Evolutionary conservation across 164 flowering plant species (phyloP), one percentile per base, ranked within the genome.

Genomic region (Annona cherimola): DNA sequence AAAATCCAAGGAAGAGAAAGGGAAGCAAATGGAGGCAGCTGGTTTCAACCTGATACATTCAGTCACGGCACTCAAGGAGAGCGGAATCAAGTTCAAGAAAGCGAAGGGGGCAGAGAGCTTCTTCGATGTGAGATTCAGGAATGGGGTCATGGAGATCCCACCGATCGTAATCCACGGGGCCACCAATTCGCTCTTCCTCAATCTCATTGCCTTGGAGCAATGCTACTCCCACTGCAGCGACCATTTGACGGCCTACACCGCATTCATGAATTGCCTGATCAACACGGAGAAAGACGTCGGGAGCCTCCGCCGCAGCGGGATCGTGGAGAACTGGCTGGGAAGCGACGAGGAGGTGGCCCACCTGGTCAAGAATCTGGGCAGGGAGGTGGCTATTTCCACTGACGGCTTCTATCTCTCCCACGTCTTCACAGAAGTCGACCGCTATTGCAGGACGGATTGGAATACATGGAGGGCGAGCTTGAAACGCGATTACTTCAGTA

Each of bases 171-270:
- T 81, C 46, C 71, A 74, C 7, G 81, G 76, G 46, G 69, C 68
- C 3, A 72, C 78, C 16, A 75, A 77, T 39, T 42, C 84, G 2
- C 63, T 81, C 59, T 76, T 81, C 46, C 70, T 68, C 14, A 81
- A 81, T 43, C 76, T 78, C 12, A 76, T 76, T 61, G 79, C 77
- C 18, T 75, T 72, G 12, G 80, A 81, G 60, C 77, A 81, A 18
- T 72, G 78, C 16, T 45, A 74, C 66, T 19, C 5, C 9, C 71
- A 75, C 39, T 69, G 75, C 71, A 7, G 72, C 7, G 68, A 50
- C 19, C 75, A 75, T 71, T 41, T 79, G 44, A 81, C 82, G 14
- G 42, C 70, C 9, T 79, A 81, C 40, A 67, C 67, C 1, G 59
- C 67, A 8, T 71, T 79, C 72, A 61, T 81, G 74, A 76, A 77